Percentiles rank a stretch among this genome's conserved stretches.
phyloP scores from a whole-genome alignment of 768 basidiomycete species.

The Coprinellus micaceus region DNA sequence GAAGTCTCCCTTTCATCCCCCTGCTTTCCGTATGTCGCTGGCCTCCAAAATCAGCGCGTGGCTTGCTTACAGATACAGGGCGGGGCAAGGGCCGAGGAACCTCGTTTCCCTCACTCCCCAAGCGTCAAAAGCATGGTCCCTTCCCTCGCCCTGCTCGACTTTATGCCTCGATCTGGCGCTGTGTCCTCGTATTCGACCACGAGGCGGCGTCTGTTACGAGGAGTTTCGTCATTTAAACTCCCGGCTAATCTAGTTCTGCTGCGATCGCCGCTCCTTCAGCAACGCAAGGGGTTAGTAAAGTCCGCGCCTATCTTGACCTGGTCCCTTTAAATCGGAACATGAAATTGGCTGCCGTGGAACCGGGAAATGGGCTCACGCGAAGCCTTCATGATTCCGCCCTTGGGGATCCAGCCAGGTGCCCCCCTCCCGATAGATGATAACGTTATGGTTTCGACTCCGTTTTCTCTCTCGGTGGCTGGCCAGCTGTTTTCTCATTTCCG shows the following conservation, averaged over 20 bases:
- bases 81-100: too few relatives aligned
- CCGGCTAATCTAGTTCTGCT: too few relatives aligned
- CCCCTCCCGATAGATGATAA: too few relatives aligned
- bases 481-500: not conserved
- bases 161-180: too few relatives aligned
- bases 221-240: too few relatives aligned
- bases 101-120: too few relatives aligned
- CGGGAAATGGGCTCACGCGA: conserved; percentile 4
- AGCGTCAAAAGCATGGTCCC: too few relatives aligned
- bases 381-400: not conserved
- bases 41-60: not conserved
- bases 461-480: not conserved
- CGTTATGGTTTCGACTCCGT: conserved; percentile 6
- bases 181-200: too few relatives aligned
- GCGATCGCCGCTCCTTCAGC: too few relatives aligned
- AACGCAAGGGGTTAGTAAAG: too few relatives aligned
- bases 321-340: not conserved
- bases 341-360: not conserved
- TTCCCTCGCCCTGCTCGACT: too few relatives aligned
- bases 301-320: not conserved
- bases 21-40: not conserved
- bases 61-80: not conserved
- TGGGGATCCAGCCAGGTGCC: not conserved
- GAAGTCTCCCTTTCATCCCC: not conserved
- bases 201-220: too few relatives aligned